These are phyloP conservation scores for Amniculicola lignicola DNA, from an alignment of 495 filamentous ascomycete genomes.

Conservation along the genomic window DNA sequence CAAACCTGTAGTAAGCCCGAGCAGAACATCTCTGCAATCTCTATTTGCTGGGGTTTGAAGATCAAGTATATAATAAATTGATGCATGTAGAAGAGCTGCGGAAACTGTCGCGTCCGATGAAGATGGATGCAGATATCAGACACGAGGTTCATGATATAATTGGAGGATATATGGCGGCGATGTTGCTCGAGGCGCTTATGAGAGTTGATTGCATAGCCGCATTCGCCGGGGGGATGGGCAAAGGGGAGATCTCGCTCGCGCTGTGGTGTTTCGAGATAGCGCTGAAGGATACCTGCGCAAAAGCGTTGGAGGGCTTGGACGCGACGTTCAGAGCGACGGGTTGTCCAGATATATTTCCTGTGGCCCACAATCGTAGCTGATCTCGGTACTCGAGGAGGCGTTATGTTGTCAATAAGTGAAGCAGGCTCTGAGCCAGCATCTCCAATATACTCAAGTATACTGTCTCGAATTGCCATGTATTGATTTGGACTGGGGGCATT, in stretches of 20 bases:
- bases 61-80: slow-evolving; percentile 23
- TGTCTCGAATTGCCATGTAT: slow-evolving; percentile 8
- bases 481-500: slow-evolving; percentile 15
- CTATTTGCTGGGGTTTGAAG: slow-evolving; percentile 14
- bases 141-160: slow-evolving; percentile 26
- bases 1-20: slow-evolving; percentile 22
- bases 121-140: slow-evolving; percentile 15
- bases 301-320: not conserved
- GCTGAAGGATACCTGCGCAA: slow-evolving; percentile 7
- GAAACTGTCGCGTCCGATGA: not conserved
- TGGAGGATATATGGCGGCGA: not conserved
- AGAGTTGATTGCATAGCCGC: slow-evolving; percentile 16
- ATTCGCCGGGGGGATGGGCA: slow-evolving; percentile 6
- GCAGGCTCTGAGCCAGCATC: not conserved
- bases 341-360: slow-evolving; percentile 19
- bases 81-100: slow-evolving; percentile 9
- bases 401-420: slow-evolving; percentile 8
- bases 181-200: slow-evolving; percentile 11
- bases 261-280: not conserved
- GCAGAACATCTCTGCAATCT: slow-evolving; percentile 23
- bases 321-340: not conserved
- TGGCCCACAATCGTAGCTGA: not conserved
- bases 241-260: slow-evolving; percentile 7
- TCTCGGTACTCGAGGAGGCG: not conserved
- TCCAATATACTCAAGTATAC: slow-evolving; percentile 2